Base-by-base conservation (phyloP, 768 basidiomycete genomes). In the Lactarius akahatsu region DNA sequence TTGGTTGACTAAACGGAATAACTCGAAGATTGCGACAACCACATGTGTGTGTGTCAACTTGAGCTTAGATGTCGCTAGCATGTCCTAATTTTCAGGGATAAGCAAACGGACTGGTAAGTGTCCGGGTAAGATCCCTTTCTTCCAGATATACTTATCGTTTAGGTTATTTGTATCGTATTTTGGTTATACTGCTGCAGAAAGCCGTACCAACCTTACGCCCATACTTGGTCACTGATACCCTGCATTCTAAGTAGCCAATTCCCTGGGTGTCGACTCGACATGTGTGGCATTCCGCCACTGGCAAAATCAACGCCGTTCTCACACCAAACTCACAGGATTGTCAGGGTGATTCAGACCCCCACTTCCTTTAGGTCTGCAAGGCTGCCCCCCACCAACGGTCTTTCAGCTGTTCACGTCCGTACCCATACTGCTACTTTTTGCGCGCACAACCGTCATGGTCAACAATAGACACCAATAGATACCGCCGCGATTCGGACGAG, bases 321-420 rank as follows among this genome's bases (percentile, higher is more conserved):
- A 26, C 32, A 30, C 34, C 26, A n/a, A 41, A 18, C 38, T 30
- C 36, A 10, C 34, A 11, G 36, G 57, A 40, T 38, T n/a, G 28
- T 59, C 45, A 34, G 34, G 15, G 4, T 26, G 15, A 13, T 13
- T 52, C 50, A n/a, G 18, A 47, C 43, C 18, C 47, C 20, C 41
- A 30, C 45, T 23, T 9, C 16, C 38, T 23, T 50, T 60, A 52
- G 30, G 52, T 65, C 59, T 64, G 30, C 45, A 50, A 34, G 54
- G 20, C 9, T 38, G 28, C 10, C 43, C 15, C 13, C 23, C 23
- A 13, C 23, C 28, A 30, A 41, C 56, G 16, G 9, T 32, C 18
- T 20, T 38, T n/a, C 34, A 20, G 18, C 16, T 5, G 11, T 50
- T 50, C 47, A 1, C 7, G 15, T 32, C n/a, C 6, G 7, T 20